Conservation (phyloP, 208 protist species). For the Acanthamoeba triangularis region DNA sequence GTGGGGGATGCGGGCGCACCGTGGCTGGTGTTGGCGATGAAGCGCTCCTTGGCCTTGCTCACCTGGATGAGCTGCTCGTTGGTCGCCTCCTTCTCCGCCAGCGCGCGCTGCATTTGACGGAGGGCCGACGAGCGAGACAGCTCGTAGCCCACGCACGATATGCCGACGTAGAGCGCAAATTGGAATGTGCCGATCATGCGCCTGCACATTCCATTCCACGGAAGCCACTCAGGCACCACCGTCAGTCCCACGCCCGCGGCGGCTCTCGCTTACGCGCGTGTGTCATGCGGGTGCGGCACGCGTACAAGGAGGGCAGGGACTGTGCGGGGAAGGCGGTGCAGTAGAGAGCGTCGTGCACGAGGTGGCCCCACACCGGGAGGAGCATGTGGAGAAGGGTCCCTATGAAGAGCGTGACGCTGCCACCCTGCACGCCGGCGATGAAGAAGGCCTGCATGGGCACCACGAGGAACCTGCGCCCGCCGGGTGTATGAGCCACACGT, state of each 20-base stretch:
- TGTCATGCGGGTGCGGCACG: neutral
- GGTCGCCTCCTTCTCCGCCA: neutral
- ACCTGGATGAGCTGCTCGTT: neutral
- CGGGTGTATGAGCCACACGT: neutral
- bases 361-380: neutral
- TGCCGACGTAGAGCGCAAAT: neutral
- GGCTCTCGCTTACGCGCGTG: neutral
- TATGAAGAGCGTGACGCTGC: neutral
- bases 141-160: neutral
- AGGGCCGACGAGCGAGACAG: neutral
- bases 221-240: neutral
- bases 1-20: neutral
- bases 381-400: neutral
- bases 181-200: neutral
- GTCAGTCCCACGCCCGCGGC: neutral
- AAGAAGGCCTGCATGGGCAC: neutral
- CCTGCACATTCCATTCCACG: too few species aligned
- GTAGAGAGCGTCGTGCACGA: neutral
- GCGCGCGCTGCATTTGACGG: neutral
- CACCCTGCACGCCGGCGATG: neutral
- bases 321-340: neutral
- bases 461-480: conserved; percentile 4
- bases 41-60: neutral
- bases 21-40: conserved; percentile 45
- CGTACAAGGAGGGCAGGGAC: neutral